Evolutionary conservation across 1,284 basidiomycete genomes (phyloP).

Genomic region (Phellopilus nigrolimitatus): DNA sequence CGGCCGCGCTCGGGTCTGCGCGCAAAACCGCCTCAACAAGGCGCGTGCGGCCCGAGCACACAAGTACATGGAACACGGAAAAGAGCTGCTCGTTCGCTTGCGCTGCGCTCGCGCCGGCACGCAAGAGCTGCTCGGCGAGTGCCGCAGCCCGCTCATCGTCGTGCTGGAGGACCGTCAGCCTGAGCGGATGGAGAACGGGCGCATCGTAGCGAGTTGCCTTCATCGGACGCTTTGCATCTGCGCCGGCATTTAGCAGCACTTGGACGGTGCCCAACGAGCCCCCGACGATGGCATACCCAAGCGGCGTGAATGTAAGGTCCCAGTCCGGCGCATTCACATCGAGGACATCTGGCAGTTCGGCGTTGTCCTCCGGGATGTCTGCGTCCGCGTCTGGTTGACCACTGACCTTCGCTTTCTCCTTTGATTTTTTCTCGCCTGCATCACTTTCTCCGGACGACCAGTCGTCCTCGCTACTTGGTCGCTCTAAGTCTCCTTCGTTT

Average conservation of each 20-base stretch:
- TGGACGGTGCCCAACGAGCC: conserved; percentile 42
- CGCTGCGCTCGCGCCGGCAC: conserved; percentile 44
- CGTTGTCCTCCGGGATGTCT: conserved; percentile 43
- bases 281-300: conserved; percentile 47
- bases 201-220: conserved; percentile 23
- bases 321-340: conserved; percentile 50
- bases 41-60: conserved; percentile 35
- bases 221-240: conserved; percentile 31
- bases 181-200: conserved; percentile 40
- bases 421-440: conserved; percentile 20
- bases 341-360: conserved; percentile 47
- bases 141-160: conserved; percentile 39
- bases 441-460: conserved; percentile 23
- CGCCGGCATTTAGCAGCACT: conserved; percentile 42
- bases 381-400: conserved; percentile 27
- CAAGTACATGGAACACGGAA: conserved; percentile 47
- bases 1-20: conserved; percentile 43
- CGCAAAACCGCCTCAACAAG: conserved; percentile 42
- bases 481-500: too few relatives aligned
- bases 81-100: conserved; percentile 40
- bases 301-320: conserved; percentile 50
- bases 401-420: conserved; percentile 20
- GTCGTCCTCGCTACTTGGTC: conserved; percentile 29
- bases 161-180: conserved; percentile 41
- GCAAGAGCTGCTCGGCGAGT: conserved; percentile 43